Percentiles rank a stretch among this genome's conserved stretches.
These are phyloP conservation scores for Sideroxylon spinosum DNA, from an alignment of 179 eudicot species.

Conservation along the genomic window DNA sequence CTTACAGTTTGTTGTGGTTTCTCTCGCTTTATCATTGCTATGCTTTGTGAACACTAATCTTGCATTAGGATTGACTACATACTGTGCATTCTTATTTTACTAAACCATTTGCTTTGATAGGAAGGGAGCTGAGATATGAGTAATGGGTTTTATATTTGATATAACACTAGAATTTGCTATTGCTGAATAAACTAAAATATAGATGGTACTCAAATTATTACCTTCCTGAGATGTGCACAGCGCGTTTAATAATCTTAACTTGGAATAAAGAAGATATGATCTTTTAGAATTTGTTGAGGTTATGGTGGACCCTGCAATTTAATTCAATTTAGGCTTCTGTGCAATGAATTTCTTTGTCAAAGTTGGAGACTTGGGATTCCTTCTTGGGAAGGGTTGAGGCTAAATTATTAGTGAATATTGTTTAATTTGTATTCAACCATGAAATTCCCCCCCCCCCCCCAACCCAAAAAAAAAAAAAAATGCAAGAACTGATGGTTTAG, in stretches of 20 bases:
- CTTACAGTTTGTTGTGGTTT: not conserved
- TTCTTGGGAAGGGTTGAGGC: not conserved
- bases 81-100: not conserved
- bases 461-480: too few relatives aligned
- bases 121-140: not conserved
- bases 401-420: not conserved
- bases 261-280: not conserved
- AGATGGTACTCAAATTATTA: not conserved
- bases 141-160: not conserved
- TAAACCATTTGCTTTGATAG: not conserved
- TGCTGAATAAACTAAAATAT: not conserved
- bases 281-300: not conserved
- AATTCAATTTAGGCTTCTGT: not conserved
- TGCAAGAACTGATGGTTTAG: not conserved
- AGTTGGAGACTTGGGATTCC: not conserved
- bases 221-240: not conserved
- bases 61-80: not conserved
- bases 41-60: not conserved
- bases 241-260: not conserved
- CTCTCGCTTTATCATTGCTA: slow-evolving; percentile 1
- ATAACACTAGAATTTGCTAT: not conserved
- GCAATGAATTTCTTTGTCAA: not conserved
- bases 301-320: not conserved
- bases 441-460: too few relatives aligned
- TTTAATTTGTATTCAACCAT: not conserved